A percentile compares a stretch with the other conserved stretches of the same genome.
phyloP scores from a whole-genome alignment of 768 basidiomycete species.

The Rhodotorula graminis region DNA sequence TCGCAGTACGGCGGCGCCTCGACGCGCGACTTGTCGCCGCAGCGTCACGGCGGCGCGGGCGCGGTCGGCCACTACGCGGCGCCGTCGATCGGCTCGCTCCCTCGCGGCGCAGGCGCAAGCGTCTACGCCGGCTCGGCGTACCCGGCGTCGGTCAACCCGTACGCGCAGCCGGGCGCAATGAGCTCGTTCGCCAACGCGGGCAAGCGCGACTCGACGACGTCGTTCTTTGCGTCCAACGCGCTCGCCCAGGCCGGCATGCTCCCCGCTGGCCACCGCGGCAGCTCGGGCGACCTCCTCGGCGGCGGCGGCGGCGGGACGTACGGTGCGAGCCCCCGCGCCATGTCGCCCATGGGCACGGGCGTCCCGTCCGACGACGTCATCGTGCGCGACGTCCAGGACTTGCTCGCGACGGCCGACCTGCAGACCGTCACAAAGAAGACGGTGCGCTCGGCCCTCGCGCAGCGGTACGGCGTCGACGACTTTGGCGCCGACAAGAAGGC shows the following conservation, averaged over 20 bases:
- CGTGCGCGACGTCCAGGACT: slow-evolving; percentile 50
- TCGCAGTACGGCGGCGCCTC: slow-evolving; percentile 35
- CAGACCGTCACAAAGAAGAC: slow-evolving; percentile 88
- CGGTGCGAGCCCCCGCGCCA: not conserved
- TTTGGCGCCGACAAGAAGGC: slow-evolving; percentile 61
- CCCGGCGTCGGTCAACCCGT: not conserved
- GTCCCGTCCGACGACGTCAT: slow-evolving; percentile 18
- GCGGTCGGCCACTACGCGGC: not conserved
- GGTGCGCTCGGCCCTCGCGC: slow-evolving; percentile 76
- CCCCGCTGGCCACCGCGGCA: not conserved
- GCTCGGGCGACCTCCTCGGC: not conserved
- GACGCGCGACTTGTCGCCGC: not conserved
- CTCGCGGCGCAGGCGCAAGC: slow-evolving; percentile 2
- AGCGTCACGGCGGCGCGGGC: not conserved
- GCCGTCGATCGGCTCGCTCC: slow-evolving; percentile 5
- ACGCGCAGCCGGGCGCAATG: not conserved
- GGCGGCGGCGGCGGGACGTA: not conserved
- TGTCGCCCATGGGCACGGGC: not conserved
- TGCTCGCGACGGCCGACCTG: slow-evolving; percentile 73
- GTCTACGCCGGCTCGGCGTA: not conserved
- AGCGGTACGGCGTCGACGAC: slow-evolving; percentile 67
- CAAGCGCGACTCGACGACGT: slow-evolving; percentile 21
- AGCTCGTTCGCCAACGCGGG: slow-evolving; percentile 8
- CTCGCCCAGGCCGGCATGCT: slow-evolving; percentile 10
- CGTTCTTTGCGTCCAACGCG: slow-evolving; percentile 31